Evolutionary conservation across 139 green algal genomes (phyloP).

Genomic region (Zygnema cylindricum): DNA sequence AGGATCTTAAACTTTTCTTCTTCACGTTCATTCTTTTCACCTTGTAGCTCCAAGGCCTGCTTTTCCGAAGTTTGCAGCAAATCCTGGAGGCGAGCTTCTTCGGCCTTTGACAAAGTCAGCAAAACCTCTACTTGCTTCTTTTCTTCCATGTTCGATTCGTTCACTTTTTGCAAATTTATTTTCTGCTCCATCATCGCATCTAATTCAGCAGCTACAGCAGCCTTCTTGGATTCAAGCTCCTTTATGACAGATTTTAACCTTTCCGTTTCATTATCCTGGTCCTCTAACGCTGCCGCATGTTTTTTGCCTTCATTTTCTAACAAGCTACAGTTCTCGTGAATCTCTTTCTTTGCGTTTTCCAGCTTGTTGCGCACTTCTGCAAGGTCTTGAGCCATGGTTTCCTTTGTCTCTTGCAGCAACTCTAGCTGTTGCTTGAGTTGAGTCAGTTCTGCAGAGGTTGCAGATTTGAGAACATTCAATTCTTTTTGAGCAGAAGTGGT

Average conservation of each 20-base stretch:
- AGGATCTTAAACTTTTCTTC: slow-evolving; percentile 1
- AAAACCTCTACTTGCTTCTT: not conserved
- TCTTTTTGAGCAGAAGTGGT: too few species aligned
- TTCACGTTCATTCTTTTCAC: not conserved
- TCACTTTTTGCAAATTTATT: not conserved
- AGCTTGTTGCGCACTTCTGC: not conserved
- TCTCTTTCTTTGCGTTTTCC: slow-evolving; percentile 51
- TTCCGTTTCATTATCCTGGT: not conserved
- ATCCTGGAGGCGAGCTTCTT: not conserved
- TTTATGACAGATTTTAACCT: not conserved
- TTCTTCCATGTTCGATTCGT: not conserved
- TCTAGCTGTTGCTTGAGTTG: not conserved
- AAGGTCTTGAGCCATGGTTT: slow-evolving; percentile 18
- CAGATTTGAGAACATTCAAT: too few species aligned
- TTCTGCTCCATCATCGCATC: not conserved
- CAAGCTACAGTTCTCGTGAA: slow-evolving; percentile 55
- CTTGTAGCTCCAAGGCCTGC: not conserved
- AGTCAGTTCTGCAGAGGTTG: not conserved
- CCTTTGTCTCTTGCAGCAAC: slow-evolving; percentile 35
- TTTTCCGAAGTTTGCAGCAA: not conserved
- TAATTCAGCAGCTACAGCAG: not conserved
- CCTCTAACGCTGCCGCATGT: slow-evolving; percentile 17
- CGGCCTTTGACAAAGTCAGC: not conserved
- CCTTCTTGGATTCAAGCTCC: not conserved
- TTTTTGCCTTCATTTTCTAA: slow-evolving; percentile 33